Percentiles rank a stretch among this genome's conserved stretches.
phyloP scores from a whole-genome alignment of 805 yeast species.

The Yarrowia porcina region DNA sequence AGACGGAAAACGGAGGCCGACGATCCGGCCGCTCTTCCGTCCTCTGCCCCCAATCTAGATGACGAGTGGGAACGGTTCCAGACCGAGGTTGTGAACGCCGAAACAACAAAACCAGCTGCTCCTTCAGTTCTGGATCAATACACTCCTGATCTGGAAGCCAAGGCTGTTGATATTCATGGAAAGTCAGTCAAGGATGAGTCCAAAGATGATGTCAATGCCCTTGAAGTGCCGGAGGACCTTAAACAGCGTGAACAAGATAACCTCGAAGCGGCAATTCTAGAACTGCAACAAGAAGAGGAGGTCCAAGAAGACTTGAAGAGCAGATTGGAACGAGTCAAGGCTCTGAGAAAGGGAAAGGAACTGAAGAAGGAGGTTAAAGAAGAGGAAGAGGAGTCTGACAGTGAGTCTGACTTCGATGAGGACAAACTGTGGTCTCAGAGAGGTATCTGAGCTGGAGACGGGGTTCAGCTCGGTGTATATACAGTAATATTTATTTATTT shows the following conservation, averaged over 20 bases:
- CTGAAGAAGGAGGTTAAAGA: neutral
- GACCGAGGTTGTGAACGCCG: neutral
- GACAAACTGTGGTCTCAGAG: constrained; percentile 4
- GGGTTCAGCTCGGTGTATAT: neutral
- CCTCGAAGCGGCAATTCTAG: neutral
- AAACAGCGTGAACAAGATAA: neutral
- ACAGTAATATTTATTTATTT: neutral
- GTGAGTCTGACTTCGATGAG: constrained; percentile 1
- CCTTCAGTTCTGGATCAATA: constrained; percentile 12
- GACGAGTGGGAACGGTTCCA: constrained; percentile 22
- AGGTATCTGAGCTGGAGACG: neutral
- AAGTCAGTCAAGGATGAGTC: neutral
- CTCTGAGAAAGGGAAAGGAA: neutral
- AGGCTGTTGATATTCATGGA: constrained; percentile 14
- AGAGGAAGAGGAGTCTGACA: neutral
- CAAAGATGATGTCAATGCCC: neutral
- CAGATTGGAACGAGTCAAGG: neutral
- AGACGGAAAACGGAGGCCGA: constrained; percentile 11
- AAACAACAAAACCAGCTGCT: neutral
- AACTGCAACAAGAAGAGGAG: constrained; percentile 10
- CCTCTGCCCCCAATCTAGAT: neutral
- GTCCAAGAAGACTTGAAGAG: neutral
- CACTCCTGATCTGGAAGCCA: neutral
- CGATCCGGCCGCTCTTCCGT: neutral
- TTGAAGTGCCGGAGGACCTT: neutral